Evolutionary conservation across 345 rosid genomes (phyloP).

Genomic region (Hibiscus tridactylites): DNA sequence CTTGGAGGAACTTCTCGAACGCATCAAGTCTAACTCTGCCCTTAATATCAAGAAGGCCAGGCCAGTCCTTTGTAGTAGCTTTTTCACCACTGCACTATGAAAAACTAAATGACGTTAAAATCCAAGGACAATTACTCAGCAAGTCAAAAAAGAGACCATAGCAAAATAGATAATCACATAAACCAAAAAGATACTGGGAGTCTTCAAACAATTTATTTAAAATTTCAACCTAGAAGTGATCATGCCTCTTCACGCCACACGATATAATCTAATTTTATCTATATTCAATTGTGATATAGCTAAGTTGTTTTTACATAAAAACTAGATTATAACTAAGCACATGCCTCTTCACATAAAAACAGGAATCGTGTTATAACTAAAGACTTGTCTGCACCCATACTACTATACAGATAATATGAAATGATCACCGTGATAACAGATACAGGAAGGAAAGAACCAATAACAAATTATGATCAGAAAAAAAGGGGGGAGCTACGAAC

Average conservation of each 20-base stretch:
- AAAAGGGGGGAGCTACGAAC: background rate
- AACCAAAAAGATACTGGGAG: background rate
- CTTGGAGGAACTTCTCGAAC: constrained; percentile 87
- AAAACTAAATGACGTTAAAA: background rate
- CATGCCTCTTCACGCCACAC: no score
- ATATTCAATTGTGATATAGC: background rate
- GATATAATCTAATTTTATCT: background rate
- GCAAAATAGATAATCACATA: background rate
- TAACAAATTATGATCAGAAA: background rate
- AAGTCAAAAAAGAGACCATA: background rate
- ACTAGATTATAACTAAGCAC: background rate
- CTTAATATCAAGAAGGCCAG: constrained; percentile 63
- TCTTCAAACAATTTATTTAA: background rate
- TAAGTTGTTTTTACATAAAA: background rate
- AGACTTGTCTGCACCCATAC: background rate
- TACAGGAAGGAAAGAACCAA: background rate
- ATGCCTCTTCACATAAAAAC: background rate
- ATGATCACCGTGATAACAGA: background rate
- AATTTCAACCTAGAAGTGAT: background rate
- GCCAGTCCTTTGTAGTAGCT: constrained; percentile 58
- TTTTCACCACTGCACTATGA: constrained; percentile 75
- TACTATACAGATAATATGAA: background rate
- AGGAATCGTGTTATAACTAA: background rate
- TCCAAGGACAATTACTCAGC: background rate
- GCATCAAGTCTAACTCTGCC: constrained; percentile 93